These are phyloP conservation scores for Turritis glabra DNA, from an alignment of 345 rosid genomes.

Conservation along the genomic window DNA sequence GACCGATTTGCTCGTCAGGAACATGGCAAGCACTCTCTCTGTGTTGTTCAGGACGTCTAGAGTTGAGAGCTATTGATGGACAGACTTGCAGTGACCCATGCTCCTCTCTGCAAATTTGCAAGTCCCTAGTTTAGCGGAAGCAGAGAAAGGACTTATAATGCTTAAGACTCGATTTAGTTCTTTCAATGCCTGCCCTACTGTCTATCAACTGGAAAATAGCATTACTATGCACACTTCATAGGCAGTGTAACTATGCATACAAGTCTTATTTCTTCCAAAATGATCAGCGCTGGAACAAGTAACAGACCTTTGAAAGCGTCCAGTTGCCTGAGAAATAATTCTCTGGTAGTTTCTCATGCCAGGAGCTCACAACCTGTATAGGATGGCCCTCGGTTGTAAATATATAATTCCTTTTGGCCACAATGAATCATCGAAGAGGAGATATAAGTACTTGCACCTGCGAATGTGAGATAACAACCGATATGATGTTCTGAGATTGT, in stretches of 20 bases:
- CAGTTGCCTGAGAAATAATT: conserved; percentile 68
- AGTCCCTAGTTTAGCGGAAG: conserved; percentile 10
- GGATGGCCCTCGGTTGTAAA: conserved; percentile 98
- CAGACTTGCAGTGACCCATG: conserved; percentile 64
- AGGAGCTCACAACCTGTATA: conserved; percentile 74
- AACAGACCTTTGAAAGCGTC: conserved; percentile 60
- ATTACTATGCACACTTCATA: not conserved
- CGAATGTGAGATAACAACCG: conserved; percentile 23
- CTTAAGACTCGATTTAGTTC: too few relatives aligned
- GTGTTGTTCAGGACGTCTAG: conserved; percentile 35
- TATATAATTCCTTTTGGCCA: conserved; percentile 67
- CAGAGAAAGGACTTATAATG: too few relatives aligned
- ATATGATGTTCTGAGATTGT: conserved; percentile 10
- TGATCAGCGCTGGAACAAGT: conserved; percentile 4
- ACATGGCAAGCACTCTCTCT: conserved; percentile 87
- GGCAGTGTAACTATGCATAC: not conserved
- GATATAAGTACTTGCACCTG: conserved; percentile 95
- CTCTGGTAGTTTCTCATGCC: conserved; percentile 94
- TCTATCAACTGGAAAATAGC: too few relatives aligned
- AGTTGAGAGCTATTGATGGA: conserved; percentile 53
- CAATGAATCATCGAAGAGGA: conserved; percentile 88
- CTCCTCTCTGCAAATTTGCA: conserved; percentile 48
- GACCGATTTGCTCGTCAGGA: conserved; percentile 51
- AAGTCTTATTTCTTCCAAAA: conserved; percentile 9
- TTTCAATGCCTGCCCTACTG: too few relatives aligned